phyloP scores from a whole-genome alignment of 2,329 filamentous ascomycete genomes.

The Stachybotrys elegans region DNA sequence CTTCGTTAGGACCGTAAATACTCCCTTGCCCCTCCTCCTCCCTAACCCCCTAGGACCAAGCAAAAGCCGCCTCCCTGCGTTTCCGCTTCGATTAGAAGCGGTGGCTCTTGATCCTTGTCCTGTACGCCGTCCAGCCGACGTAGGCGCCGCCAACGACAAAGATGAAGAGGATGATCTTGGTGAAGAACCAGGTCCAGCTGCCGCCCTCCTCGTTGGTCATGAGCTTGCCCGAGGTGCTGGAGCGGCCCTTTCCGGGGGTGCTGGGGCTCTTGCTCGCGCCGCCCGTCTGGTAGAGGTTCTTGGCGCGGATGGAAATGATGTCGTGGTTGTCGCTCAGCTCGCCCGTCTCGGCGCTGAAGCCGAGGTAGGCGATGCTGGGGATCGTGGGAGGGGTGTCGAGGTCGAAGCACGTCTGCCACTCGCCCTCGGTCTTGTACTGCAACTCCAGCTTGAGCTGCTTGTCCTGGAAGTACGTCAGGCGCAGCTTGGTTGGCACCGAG shows the following conservation, averaged over 20 bases:
- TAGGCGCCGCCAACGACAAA: constrained; percentile 69
- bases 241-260: constrained; percentile 24
- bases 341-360: constrained; percentile 84
- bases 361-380: constrained; percentile 69
- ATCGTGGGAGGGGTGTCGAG: constrained; percentile 66
- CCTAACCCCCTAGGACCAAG: background rate
- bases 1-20: too few species aligned
- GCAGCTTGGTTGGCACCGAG: constrained; percentile 74
- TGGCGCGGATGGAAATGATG: constrained; percentile 79
- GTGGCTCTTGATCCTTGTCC: constrained; percentile 58
- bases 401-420: constrained; percentile 89
- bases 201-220: constrained; percentile 38
- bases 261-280: constrained; percentile 25
- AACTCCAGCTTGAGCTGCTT: constrained; percentile 85
- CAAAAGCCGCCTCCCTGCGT: background rate
- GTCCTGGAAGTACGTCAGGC: constrained; percentile 94
- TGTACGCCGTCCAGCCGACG: constrained; percentile 79
- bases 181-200: constrained; percentile 60
- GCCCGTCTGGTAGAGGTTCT: constrained; percentile 74
- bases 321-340: constrained; percentile 98
- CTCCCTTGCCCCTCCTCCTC: background rate
- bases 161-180: constrained; percentile 78
- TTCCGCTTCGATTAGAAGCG: constrained; percentile 41
- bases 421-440: constrained; percentile 85
- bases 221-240: constrained; percentile 29